Conservation (phyloP, 192 early-diverging fungal species). For the Backusella westeae region DNA sequence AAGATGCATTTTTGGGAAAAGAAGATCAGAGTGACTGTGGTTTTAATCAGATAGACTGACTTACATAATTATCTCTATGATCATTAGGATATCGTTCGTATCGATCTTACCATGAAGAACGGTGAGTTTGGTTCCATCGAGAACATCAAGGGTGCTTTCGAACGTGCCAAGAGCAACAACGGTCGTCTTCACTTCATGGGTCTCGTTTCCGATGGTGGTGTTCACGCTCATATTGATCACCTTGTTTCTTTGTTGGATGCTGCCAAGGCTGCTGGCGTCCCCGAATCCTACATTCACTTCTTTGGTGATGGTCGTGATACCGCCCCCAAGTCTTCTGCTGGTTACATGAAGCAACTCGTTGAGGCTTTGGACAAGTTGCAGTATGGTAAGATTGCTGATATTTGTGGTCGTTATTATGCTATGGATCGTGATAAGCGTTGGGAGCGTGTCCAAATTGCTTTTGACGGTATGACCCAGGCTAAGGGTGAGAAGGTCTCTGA, state of each 20-base stretch:
- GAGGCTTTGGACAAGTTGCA: slow-evolving; percentile 58
- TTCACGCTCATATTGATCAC: slow-evolving; percentile 95
- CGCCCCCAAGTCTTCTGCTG: slow-evolving; percentile 80
- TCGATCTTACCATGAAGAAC: slow-evolving; percentile 88
- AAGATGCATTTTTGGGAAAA: background rate
- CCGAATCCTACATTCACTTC: slow-evolving; percentile 90
- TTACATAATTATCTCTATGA: background rate
- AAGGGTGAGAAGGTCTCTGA: slow-evolving; percentile 71
- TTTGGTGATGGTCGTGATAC: slow-evolving; percentile 99
- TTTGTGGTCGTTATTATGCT: slow-evolving; percentile 97
- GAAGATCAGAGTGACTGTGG: background rate
- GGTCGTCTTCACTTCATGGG: slow-evolving; percentile 94
- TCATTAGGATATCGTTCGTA: slow-evolving; percentile 93
- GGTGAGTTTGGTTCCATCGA: slow-evolving; percentile 74
- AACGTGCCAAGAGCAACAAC: slow-evolving; percentile 79
- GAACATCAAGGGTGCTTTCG: slow-evolving; percentile 78
- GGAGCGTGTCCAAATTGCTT: slow-evolving; percentile 95
- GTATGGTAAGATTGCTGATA: slow-evolving; percentile 91
- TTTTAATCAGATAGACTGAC: slow-evolving; percentile 2
- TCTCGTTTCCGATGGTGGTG: slow-evolving; percentile 97
- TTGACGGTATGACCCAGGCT: slow-evolving; percentile 83
- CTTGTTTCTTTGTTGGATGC: slow-evolving; percentile 77
- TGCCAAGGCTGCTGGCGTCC: slow-evolving; percentile 84
- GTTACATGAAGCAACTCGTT: slow-evolving; percentile 76
- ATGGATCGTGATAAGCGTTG: slow-evolving; percentile 99